Evolutionary conservation across 2,329 filamentous ascomycete species (phyloP).

Genomic region (Tolypocladium nubicola): DNA sequence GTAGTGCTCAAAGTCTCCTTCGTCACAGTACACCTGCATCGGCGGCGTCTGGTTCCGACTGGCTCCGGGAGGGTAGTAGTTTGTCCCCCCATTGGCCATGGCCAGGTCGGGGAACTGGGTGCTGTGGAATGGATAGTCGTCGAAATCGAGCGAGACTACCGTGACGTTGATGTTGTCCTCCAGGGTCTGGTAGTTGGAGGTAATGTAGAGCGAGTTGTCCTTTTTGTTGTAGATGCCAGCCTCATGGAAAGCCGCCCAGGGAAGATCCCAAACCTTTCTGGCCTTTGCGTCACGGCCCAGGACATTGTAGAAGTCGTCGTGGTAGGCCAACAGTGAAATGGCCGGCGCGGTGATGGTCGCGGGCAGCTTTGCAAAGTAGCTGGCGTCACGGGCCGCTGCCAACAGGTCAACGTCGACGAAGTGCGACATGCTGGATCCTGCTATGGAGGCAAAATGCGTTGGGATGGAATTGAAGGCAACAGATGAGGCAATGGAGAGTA

Average conservation of each 20-base stretch:
- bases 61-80: conserved; percentile 9
- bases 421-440: background rate
- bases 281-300: conserved; percentile 27
- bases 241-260: conserved; percentile 45
- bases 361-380: conserved; percentile 2
- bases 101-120: conserved; percentile 9
- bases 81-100: conserved; percentile 12
- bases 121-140: conserved; percentile 9
- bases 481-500: background rate
- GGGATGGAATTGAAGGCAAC: background rate
- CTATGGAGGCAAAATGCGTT: background rate
- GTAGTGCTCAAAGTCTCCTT: conserved; percentile 38
- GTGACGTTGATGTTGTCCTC: conserved; percentile 25
- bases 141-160: conserved; percentile 7
- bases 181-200: conserved; percentile 22
- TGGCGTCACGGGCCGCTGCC: conserved; percentile 1
- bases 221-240: conserved; percentile 31
- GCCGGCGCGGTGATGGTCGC: background rate
- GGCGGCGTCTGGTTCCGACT: conserved; percentile 7
- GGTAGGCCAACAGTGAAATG: conserved; percentile 25
- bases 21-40: conserved; percentile 8
- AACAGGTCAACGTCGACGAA: background rate
- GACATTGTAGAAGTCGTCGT: conserved; percentile 37
- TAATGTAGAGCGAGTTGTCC: conserved; percentile 7
- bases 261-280: conserved; percentile 12